Percentiles rank a stretch among this genome's conserved stretches.
Evolutionary conservation across 2,329 filamentous ascomycete species (phyloP).

Genomic region (Hymenoscyphus linearis): DNA sequence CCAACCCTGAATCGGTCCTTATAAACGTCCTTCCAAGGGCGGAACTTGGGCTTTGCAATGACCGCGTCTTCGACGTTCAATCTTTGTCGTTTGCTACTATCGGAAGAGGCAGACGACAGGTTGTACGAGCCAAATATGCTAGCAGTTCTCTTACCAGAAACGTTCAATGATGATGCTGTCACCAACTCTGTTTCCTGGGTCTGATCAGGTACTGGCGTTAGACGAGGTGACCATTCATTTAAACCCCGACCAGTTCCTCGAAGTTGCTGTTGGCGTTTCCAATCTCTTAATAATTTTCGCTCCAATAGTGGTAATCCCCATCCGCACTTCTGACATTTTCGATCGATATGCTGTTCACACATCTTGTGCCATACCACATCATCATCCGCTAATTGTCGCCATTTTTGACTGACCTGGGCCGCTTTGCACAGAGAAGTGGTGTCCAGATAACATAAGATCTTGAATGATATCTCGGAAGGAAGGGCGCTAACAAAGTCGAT

Average conservation of each 20-base stretch:
- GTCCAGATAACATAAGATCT: conserved; percentile 88
- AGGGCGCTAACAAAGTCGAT: conserved; percentile 93
- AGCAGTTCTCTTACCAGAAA: conserved; percentile 25
- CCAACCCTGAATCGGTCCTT: conserved; percentile 92
- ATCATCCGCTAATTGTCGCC: conserved; percentile 88
- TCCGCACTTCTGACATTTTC: conserved; percentile 90
- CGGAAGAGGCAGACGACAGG: conserved; percentile 7
- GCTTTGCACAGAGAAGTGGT: conserved; percentile 93
- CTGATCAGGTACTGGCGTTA: conserved; percentile 42
- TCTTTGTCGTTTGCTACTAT: conserved; percentile 24
- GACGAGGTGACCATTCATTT: conserved; percentile 47
- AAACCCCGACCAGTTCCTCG: conserved; percentile 54
- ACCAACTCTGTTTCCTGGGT: conserved; percentile 6
- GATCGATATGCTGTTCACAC: conserved; percentile 95
- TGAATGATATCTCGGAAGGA: conserved; percentile 85
- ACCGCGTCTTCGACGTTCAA: conserved; percentile 20
- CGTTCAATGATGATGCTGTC: conserved; percentile 13
- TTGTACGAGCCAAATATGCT: conserved; percentile 16
- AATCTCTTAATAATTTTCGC: conserved; percentile 77
- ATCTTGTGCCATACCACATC: conserved; percentile 97
- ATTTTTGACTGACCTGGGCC: conserved; percentile 84
- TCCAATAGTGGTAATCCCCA: conserved; percentile 91
- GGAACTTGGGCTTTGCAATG: conserved; percentile 42
- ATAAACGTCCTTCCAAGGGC: conserved; percentile 97
- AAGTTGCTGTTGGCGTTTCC: conserved; percentile 70